A percentile compares a stretch with the other conserved stretches of the same genome.
Evolutionary conservation across 495 filamentous ascomycete genomes (phyloP).

Genomic region (Penicillium cinerascens): DNA sequence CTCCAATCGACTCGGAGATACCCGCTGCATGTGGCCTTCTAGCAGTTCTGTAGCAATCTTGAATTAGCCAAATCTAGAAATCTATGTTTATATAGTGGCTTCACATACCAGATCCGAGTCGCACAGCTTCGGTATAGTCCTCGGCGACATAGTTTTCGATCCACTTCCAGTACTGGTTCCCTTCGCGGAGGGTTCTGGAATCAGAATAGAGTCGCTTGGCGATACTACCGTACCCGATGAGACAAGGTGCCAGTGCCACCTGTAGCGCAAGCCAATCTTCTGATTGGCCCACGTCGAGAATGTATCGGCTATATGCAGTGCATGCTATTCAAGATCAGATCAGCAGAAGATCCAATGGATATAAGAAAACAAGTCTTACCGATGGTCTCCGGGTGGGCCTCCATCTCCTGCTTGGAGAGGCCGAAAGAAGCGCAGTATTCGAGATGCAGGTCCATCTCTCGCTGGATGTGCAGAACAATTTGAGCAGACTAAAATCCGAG

Average conservation of each 20-base stretch:
- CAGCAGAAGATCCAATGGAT: conserved; percentile 25
- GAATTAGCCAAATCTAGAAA: conserved; percentile 24
- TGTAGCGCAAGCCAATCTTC: conserved; percentile 83
- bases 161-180: conserved; percentile 87
- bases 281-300: conserved; percentile 83
- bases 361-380: conserved; percentile 44
- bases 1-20: conserved; percentile 71
- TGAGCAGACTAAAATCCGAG: conserved; percentile 54
- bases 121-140: conserved; percentile 69
- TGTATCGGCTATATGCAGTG: conserved; percentile 61
- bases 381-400: conserved; percentile 66
- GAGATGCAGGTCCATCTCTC: conserved; percentile 77
- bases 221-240: conserved; percentile 81
- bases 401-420: conserved; percentile 71
- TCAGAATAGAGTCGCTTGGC: conserved; percentile 62
- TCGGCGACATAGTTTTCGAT: conserved; percentile 79
- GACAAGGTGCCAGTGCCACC: conserved; percentile 76
- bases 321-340: conserved; percentile 29
- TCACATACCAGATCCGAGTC: conserved; percentile 59
- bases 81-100: neutral
- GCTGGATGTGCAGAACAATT: conserved; percentile 70
- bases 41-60: conserved; percentile 53
- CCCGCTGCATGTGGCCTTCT: conserved; percentile 64
- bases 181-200: conserved; percentile 51
- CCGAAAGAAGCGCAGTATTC: conserved; percentile 78